Base-by-base conservation (phyloP, 352 stramenopile species). In the Phytopythium litorale region DNA sequence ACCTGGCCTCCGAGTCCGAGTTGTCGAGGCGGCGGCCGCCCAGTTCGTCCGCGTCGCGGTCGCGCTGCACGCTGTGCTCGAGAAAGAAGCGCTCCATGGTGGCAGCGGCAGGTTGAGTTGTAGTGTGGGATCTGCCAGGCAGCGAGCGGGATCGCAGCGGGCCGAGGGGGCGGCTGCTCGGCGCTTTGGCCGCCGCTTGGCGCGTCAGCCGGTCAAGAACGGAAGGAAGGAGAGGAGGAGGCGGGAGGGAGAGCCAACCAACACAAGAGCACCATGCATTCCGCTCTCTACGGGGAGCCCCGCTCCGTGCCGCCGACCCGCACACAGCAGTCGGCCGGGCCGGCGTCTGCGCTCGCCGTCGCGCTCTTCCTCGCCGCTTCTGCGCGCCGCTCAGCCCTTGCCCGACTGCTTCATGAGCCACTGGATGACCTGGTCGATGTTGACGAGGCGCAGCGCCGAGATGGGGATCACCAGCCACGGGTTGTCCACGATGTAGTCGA, bases 401-500 rank as follows among this genome's bases (percentile, higher is more conserved):
- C 86, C 86, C 43, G 86, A 95, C 78, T 99, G 94, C 62, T 96
- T 95, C 72, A 98, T 98, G 59, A 99, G 75, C 96, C 96, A 99
- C 75, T 98, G 93, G 51, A 99, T 94, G 62, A 99, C 94, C 74
- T 98, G 94, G 78, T 99, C 96, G 63, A 99, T 97, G 84, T 98
- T 98, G 50, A 97, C 97, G 63, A 96, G 88, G 58, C 97, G 92
- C 45, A 99, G 81, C 25, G 97, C 97, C 66, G 92, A 98, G 75
- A 98, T 98, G 40, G 97, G 97, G 66, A 99, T 98, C 49, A 99
- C 93, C 62, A 99, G 96, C 97, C 97, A 99, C 46, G 97, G 97
- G 64, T 98, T 99, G 70, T 98, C 96, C 69, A 98, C 95, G 52
- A 99, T 98, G 81, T 99, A 99, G 76, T 99, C 97, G 68, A 99